Evolutionary conservation across 768 basidiomycete genomes (phyloP), one percentile per base, ranked within the genome.

Genomic region (Cantharellus anzutake): DNA sequence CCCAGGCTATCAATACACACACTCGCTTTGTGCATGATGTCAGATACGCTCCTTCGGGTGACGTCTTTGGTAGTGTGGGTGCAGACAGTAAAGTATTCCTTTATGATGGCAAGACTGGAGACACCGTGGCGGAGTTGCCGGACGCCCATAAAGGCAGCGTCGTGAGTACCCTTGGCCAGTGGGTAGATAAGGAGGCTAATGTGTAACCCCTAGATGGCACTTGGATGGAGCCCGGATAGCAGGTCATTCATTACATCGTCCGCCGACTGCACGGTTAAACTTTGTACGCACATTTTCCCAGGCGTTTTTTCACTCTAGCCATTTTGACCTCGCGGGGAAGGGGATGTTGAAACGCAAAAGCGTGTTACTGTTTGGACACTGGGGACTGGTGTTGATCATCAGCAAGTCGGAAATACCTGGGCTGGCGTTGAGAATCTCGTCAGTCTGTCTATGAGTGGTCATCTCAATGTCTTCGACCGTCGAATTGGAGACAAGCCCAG

Each of bases 1-100:
- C 44, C 5, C 55, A 89, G 85, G 80, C 82, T 5, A 84, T 96
- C 72, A 83, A 80, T 69, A 84, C 83, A 2, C 94, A 98, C 68
- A 84, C 82, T 11, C 88, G 85, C 68, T 96, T 93, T 66, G 86
- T 97, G 14, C 89, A 94, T 70, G 90, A 94, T 61, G 79, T 97
- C 41, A 79, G 80, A 59, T 97, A 82, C 67, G 76, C 90, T 0
- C 81, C 82, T 0, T 83, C 83, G 4, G 94, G 94, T 2, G 80
- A 84, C 48, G 73, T 81, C 50, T 93, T 97, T 67, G 84, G 80
- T 11, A 91, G 88, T 60, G 90, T 87, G 41, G 94, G 90, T 29
- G 85, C 87, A 3, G 94, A 98, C 68, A 78, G 76, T 39, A 94
- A 70, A 84, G 72, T 72, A 29, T 86, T 96, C 73, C 66, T 97